These are phyloP conservation scores for Didymella keratinophila DNA, from an alignment of 2,329 filamentous ascomycete genomes.

Conservation along the genomic window DNA sequence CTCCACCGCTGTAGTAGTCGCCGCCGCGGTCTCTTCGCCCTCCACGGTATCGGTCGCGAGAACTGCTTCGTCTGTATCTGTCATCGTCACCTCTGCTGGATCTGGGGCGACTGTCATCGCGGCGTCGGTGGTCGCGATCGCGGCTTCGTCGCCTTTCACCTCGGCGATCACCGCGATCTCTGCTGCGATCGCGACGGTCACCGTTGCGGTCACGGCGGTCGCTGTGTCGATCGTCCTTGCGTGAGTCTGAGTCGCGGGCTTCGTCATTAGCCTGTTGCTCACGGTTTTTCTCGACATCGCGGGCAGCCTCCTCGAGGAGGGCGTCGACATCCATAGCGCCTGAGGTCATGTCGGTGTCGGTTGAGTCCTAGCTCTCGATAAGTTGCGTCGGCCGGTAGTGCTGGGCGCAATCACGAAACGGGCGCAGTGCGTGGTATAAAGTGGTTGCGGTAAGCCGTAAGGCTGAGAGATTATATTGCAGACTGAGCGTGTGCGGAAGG, in stretches of 20 bases:
- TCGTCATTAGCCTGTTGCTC: slow-evolving; percentile 30
- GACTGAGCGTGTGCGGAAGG: slow-evolving; percentile 25
- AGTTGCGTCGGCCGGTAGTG: slow-evolving; percentile 31
- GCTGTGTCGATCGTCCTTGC: slow-evolving; percentile 37
- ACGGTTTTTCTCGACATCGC: slow-evolving; percentile 32
- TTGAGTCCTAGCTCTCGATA: slow-evolving; percentile 36
- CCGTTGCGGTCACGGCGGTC: slow-evolving; percentile 36
- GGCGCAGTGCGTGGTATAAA: slow-evolving; percentile 28
- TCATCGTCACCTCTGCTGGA: slow-evolving; percentile 50
- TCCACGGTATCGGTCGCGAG: slow-evolving; percentile 41
- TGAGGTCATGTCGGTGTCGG: slow-evolving; percentile 25
- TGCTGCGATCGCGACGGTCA: slow-evolving; percentile 42
- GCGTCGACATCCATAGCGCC: slow-evolving; percentile 81
- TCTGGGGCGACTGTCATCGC: slow-evolving; percentile 43
- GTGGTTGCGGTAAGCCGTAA: slow-evolving; percentile 29
- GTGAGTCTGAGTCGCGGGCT: slow-evolving; percentile 41
- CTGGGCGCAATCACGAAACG: slow-evolving; percentile 32
- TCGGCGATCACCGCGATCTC: slow-evolving; percentile 41
- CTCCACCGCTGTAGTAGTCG: slow-evolving; percentile 52
- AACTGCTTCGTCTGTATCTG: slow-evolving; percentile 38
- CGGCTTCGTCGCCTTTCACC: slow-evolving; percentile 44
- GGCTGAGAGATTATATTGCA: slow-evolving; percentile 34
- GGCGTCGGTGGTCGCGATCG: slow-evolving; percentile 41
- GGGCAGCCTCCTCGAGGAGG: slow-evolving; percentile 72
- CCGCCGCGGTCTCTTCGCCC: slow-evolving; percentile 44